Evolutionary conservation across 352 stramenopile species (phyloP).

Genomic region (Globisporangium takayamanum): DNA sequence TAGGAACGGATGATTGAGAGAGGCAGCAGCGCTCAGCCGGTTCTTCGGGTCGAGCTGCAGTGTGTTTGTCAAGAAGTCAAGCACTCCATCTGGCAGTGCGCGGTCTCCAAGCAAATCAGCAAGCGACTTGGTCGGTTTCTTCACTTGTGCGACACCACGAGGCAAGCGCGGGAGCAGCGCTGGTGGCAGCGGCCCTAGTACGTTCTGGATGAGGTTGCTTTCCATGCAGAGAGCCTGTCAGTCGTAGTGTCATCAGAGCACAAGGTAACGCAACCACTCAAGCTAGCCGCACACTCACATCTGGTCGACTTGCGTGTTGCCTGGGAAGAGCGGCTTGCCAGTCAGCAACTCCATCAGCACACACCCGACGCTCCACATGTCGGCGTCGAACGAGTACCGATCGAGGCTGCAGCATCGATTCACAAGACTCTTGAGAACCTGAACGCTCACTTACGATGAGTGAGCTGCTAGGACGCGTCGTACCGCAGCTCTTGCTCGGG

Average conservation of each 20-base stretch:
- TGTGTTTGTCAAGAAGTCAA: constrained; percentile 63
- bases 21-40: constrained; percentile 42
- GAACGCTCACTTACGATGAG: neutral
- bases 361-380: constrained; percentile 79
- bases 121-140: constrained; percentile 40
- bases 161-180: constrained; percentile 38
- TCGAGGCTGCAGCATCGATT: constrained; percentile 32
- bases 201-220: constrained; percentile 72
- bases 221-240: neutral
- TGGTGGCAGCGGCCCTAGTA: constrained; percentile 48
- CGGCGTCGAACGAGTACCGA: constrained; percentile 76
- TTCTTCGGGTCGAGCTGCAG: constrained; percentile 57
- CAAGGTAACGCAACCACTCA: neutral
- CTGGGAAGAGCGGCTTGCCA: constrained; percentile 67
- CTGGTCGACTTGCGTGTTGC: constrained; percentile 75
- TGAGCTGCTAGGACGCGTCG: neutral
- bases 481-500: constrained; percentile 78
- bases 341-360: constrained; percentile 72
- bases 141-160: constrained; percentile 33
- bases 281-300: constrained; percentile 28
- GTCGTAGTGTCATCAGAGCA: neutral
- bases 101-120: constrained; percentile 31
- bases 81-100: constrained; percentile 38
- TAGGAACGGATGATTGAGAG: constrained; percentile 56
- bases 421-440: neutral